A percentile compares a stretch with the other conserved stretches of the same genome.
These are phyloP conservation scores for Termitomyces sp. DNA, from an alignment of 768 basidiomycete genomes.

Conservation along the genomic window DNA sequence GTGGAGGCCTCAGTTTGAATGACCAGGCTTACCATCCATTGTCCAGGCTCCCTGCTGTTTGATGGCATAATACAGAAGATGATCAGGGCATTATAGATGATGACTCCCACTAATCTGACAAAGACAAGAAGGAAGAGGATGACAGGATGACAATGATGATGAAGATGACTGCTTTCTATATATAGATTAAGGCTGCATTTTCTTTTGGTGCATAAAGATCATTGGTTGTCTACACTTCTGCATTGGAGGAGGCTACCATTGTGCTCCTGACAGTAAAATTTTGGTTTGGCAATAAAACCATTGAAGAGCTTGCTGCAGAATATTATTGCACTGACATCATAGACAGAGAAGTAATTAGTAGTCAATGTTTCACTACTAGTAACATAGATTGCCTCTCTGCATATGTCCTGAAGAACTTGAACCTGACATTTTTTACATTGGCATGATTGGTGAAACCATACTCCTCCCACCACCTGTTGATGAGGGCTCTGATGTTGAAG, in stretches of 20 bases:
- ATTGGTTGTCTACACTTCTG: background rate
- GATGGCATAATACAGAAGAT: background rate
- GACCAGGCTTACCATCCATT: background rate
- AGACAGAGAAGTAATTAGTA: background rate
- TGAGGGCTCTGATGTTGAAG: background rate
- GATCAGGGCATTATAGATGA: background rate
- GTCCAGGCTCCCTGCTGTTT: background rate
- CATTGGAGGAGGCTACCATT: background rate
- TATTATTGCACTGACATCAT: background rate
- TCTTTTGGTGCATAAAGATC: constrained; percentile 2
- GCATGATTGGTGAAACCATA: no score
- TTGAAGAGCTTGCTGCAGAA: background rate
- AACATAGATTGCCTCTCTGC: background rate
- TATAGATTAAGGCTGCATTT: constrained; percentile 7
- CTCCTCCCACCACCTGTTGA: background rate
- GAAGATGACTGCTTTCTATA: background rate
- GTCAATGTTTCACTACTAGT: background rate
- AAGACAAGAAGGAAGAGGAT: constrained; percentile 10
- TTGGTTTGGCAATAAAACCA: background rate
- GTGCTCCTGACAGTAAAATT: background rate
- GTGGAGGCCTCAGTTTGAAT: background rate
- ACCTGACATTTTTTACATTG: background rate
- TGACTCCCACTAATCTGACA: background rate
- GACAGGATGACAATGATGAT: background rate
- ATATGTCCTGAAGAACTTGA: background rate